Evolutionary conservation across 2,329 filamentous ascomycete genomes (phyloP).

Genomic region (Penicillium palitans): DNA sequence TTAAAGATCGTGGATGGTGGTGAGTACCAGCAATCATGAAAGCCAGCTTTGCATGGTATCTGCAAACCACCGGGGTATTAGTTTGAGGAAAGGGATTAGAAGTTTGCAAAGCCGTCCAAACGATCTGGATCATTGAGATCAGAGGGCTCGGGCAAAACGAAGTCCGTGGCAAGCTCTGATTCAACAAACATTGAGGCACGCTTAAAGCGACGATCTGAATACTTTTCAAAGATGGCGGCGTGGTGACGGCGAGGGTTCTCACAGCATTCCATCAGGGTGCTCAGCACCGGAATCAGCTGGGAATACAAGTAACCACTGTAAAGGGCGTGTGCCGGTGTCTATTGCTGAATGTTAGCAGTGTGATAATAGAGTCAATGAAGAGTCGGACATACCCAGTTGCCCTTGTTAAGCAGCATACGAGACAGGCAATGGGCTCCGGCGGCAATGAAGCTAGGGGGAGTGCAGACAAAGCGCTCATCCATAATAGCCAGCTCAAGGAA

Average conservation of each 20-base stretch:
- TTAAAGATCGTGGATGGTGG: constrained; percentile 15
- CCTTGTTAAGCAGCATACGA: constrained; percentile 84
- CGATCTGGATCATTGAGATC: constrained; percentile 18
- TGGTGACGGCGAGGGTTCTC: constrained; percentile 79
- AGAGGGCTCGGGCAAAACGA: constrained; percentile 48
- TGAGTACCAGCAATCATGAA: constrained; percentile 8
- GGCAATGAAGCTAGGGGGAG: constrained; percentile 83
- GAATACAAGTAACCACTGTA: constrained; percentile 91
- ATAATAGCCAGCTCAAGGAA: constrained; percentile 96
- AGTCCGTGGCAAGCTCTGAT: constrained; percentile 65
- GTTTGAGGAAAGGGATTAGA: constrained; percentile 7
- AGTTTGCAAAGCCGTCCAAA: constrained; percentile 21
- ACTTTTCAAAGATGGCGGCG: constrained; percentile 85
- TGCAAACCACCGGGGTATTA: neutral
- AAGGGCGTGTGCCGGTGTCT: constrained; percentile 81
- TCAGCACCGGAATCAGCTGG: constrained; percentile 76
- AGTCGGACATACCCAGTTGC: constrained; percentile 74
- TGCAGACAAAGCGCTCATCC: constrained; percentile 95
- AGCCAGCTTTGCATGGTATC: neutral
- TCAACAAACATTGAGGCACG: constrained; percentile 78
- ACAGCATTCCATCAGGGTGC: constrained; percentile 83
- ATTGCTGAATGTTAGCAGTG: constrained; percentile 21
- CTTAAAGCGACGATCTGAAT: constrained; percentile 83
- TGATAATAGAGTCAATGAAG: neutral
- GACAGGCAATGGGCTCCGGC: constrained; percentile 92